Conservation (phyloP, 192 early-diverging fungal species). For the Coemansia sp. region DNA sequence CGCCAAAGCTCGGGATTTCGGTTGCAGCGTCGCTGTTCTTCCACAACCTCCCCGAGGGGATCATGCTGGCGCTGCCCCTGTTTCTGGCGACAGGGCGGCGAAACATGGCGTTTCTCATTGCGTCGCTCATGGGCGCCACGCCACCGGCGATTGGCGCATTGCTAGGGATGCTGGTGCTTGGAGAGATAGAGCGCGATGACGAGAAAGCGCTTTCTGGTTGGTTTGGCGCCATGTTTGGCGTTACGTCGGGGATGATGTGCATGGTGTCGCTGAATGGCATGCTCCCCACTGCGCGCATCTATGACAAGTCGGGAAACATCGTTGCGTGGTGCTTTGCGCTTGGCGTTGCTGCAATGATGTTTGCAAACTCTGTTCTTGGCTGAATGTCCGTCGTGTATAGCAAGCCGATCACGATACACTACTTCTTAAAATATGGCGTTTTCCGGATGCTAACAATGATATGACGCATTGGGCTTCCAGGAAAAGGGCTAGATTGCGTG, state of each 20-base stretch:
- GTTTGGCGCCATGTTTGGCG: slow-evolving; percentile 35
- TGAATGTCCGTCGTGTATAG: too few relatives aligned
- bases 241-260: slow-evolving; percentile 48
- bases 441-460: too few relatives aligned
- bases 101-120: slow-evolving; percentile 27
- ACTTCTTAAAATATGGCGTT: too few relatives aligned
- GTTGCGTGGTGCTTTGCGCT: slow-evolving; percentile 46
- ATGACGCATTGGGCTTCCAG: too few relatives aligned
- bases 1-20: slow-evolving; percentile 40
- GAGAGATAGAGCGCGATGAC: slow-evolving; percentile 11
- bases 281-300: slow-evolving; percentile 44
- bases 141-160: slow-evolving; percentile 40
- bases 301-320: slow-evolving; percentile 40
- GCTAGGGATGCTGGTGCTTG: slow-evolving; percentile 31
- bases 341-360: slow-evolving; percentile 40
- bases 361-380: slow-evolving; percentile 25
- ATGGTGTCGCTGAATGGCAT: slow-evolving; percentile 45
- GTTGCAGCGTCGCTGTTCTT: slow-evolving; percentile 46
- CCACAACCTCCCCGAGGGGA: slow-evolving; percentile 55
- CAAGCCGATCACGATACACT: too few relatives aligned
- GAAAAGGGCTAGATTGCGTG: too few relatives aligned
- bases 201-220: slow-evolving; percentile 11
- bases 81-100: slow-evolving; percentile 40
- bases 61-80: slow-evolving; percentile 52
- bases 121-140: slow-evolving; percentile 37